Evolutionary conservation across 2,329 filamentous ascomycete genomes (phyloP).

Genomic region (Beauveria asiatica): DNA sequence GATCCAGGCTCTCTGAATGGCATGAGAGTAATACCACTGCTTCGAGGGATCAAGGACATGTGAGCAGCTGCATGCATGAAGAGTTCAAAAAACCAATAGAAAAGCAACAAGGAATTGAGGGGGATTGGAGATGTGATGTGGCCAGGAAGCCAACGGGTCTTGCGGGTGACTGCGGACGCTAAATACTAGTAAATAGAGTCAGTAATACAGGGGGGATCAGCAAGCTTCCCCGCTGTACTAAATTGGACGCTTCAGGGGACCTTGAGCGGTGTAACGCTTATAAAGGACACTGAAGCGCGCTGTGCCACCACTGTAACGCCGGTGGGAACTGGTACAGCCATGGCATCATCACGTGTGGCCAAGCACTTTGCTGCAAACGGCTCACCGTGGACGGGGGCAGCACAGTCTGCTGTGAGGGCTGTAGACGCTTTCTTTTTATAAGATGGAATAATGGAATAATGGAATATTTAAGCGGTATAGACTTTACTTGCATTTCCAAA

Average conservation of each 20-base stretch:
- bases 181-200: no score
- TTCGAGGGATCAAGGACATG: background rate
- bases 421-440: no score
- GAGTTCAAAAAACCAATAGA: background rate
- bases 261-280: background rate
- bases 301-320: background rate
- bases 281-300: background rate
- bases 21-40: background rate
- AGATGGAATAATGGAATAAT: no score
- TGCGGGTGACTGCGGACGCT: background rate
- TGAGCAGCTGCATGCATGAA: background rate
- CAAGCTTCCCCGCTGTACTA: background rate
- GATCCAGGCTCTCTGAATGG: background rate
- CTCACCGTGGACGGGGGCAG: no score
- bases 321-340: no score
- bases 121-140: constrained; percentile 7
- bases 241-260: background rate
- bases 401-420: no score
- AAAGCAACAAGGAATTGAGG: background rate
- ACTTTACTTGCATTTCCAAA: no score
- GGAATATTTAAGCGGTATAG: no score
- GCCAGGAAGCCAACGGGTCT: background rate
- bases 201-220: background rate
- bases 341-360: no score
- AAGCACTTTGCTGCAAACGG: no score